A percentile compares a stretch with the other conserved stretches of the same genome.
phyloP scores from a whole-genome alignment of 495 filamentous ascomycete species.

The Xylaria telfairii region DNA sequence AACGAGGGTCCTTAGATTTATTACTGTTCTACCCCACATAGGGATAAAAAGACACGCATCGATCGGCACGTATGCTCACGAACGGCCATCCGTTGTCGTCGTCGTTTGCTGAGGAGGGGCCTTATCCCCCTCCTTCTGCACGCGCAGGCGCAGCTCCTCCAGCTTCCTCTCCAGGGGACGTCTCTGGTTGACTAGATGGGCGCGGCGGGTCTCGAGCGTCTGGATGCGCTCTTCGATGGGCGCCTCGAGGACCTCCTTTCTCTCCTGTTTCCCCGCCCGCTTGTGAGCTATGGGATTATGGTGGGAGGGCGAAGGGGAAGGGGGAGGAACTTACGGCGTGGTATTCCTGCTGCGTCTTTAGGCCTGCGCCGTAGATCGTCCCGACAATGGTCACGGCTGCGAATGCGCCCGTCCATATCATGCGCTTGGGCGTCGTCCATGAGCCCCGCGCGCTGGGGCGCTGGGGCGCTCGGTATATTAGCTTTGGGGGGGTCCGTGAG shows the following conservation, averaged over 20 bases:
- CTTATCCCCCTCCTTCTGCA: slow-evolving; percentile 22
- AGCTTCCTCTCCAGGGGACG: slow-evolving; percentile 47
- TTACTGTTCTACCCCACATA: background rate
- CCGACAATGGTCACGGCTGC: slow-evolving; percentile 57
- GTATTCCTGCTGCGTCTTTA: slow-evolving; percentile 59
- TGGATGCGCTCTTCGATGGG: slow-evolving; percentile 44
- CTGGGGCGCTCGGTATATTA: background rate
- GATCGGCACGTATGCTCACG: background rate
- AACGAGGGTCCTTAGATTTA: background rate
- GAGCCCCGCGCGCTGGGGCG: background rate
- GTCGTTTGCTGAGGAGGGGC: too few species aligned
- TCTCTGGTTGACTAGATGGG: slow-evolving; percentile 39
- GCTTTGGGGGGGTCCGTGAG: background rate
- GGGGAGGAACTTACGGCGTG: slow-evolving; percentile 32
- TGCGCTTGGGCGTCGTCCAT: slow-evolving; percentile 37
- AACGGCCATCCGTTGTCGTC: background rate
- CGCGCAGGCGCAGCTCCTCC: slow-evolving; percentile 39
- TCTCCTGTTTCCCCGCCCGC: slow-evolving; percentile 33
- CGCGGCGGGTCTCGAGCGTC: slow-evolving; percentile 43
- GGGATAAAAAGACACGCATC: too few species aligned
- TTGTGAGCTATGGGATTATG: background rate
- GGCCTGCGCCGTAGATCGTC: slow-evolving; percentile 61
- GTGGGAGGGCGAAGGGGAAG: background rate
- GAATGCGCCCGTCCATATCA: slow-evolving; percentile 55
- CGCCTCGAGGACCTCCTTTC: slow-evolving; percentile 38